Evolutionary conservation across 169 alveolate species (phyloP), one percentile per base, ranked within the genome.

Genomic region (Plasmodium gallinaceum): DNA sequence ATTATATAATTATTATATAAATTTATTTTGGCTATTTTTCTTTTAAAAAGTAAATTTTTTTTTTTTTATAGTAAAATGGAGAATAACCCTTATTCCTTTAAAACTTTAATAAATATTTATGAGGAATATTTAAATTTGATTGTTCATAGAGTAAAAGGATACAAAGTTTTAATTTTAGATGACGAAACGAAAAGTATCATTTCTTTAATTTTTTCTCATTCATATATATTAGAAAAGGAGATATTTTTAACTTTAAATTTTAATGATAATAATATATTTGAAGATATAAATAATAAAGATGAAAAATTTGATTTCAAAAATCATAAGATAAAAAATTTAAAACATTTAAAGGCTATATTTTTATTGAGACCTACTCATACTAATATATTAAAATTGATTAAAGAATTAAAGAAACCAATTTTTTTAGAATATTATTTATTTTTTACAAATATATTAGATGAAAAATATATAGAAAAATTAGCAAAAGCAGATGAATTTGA

Each of bases 401-500:
- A 93, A 86, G 99, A 97, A 64, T 75, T 98, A 45, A 91, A 93
- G 70, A 93, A 95, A 14, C 98, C 98, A 0, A 89, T 96, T 74
- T 98, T 97, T 85, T 93, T 96, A 73, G 97, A 96, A 76, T 97
- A 96, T 69, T 94, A 97, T 57, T 86, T 98, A 18, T 96, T 92
- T 91, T 98, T 97, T 92, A 95, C 99, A 18, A 97, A 96, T 76
- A 71, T 88, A 69, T 89, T 97, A 18, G 88, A 95, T 48, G 97
- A 96, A 54, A 95, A 90, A 61, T 94, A 88, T 60, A 92, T 98
- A 18, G 96, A 96, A 90, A 94, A 95, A 92, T 75, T 98, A 52
- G 99, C 99, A 2, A 96, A 96, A 72, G 94, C 96, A 48, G 99
- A 98, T 90, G 94, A 91, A n/a, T 80, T 93, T 52, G 98, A 97